Evolutionary conservation across 192 early-diverging fungal genomes (phyloP).

Genomic region (Pilaira anomala): DNA sequence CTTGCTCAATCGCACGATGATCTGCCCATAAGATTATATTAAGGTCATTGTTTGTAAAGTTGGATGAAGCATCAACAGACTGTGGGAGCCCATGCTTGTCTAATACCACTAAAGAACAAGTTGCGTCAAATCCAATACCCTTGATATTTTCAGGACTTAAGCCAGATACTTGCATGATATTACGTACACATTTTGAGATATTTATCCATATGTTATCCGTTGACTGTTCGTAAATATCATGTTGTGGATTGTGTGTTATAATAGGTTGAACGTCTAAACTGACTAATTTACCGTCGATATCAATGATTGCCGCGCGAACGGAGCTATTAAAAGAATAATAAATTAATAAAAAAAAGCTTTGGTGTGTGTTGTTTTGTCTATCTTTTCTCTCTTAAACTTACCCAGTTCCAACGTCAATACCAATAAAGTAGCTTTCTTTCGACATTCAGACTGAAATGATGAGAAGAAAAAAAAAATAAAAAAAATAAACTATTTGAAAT

Average conservation of each 20-base stretch:
- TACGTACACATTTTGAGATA: slow-evolving; percentile 44
- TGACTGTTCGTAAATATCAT: slow-evolving; percentile 65
- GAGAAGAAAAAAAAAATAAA: no score
- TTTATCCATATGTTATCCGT: slow-evolving; percentile 65
- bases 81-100: slow-evolving; percentile 46
- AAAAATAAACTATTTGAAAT: no score
- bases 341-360: neutral
- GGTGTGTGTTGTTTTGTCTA: no score
- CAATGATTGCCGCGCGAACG: slow-evolving; percentile 51
- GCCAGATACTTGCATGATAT: slow-evolving; percentile 34
- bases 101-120: slow-evolving; percentile 66
- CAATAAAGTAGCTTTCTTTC: slow-evolving; percentile 54
- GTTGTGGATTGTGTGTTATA: slow-evolving; percentile 40
- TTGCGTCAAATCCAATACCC: slow-evolving; percentile 78
- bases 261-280: slow-evolving; percentile 46
- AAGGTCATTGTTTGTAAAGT: slow-evolving; percentile 47
- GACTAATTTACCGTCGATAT: slow-evolving; percentile 44
- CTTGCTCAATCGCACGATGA: slow-evolving; percentile 64
- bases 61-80: slow-evolving; percentile 43
- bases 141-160: slow-evolving; percentile 40
- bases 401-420: slow-evolving; percentile 61
- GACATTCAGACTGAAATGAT: no score
- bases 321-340: no score
- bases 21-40: slow-evolving; percentile 72
- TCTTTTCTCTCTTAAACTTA: neutral